These are phyloP conservation scores for Filobasidium wieringae DNA, from an alignment of 768 basidiomycete species.

Conservation along the genomic window DNA sequence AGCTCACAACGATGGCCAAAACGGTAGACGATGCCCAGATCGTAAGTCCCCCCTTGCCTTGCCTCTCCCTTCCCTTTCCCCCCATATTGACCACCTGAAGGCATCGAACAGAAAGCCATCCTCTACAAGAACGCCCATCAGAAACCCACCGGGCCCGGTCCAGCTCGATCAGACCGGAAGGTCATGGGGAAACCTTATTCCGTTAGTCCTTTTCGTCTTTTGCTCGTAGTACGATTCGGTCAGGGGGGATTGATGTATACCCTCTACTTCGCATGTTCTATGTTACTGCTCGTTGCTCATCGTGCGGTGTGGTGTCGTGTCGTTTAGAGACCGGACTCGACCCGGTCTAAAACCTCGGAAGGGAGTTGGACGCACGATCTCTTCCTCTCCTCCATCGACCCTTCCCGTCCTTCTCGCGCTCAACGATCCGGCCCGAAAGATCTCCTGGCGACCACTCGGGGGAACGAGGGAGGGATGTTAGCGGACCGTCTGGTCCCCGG, in stretches of 20 bases:
- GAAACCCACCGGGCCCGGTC: too few relatives aligned
- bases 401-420: background rate
- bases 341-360: background rate
- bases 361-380: constrained; percentile 9
- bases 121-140: background rate
- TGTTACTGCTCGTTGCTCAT: background rate
- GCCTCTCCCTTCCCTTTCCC: background rate
- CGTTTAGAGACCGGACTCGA: background rate
- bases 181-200: background rate
- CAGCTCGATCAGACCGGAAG: background rate
- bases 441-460: background rate
- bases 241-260: background rate
- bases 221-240: background rate
- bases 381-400: background rate
- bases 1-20: background rate
- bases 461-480: constrained; percentile 1
- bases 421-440: background rate
- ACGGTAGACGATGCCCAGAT: background rate
- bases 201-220: too few relatives aligned
- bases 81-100: background rate
- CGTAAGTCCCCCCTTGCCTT: background rate
- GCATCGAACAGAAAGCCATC: background rate
- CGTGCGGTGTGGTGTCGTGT: background rate
- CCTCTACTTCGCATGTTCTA: background rate
- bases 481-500: constrained; percentile 1